Conservation (phyloP, 345 rosid genomes). For the Euphorbia lathyris region DNA sequence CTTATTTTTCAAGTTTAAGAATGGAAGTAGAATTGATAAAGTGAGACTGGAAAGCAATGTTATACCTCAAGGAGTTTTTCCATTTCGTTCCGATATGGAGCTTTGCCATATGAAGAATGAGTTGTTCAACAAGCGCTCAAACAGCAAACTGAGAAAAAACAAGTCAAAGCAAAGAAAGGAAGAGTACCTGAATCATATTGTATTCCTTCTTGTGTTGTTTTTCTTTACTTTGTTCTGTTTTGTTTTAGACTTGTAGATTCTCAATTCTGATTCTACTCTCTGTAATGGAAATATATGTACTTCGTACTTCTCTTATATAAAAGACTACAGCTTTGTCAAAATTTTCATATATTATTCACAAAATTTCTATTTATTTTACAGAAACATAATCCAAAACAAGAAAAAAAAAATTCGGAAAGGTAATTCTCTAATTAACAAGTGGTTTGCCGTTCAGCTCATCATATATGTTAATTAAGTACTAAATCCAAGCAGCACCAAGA, state of each 20-base stretch:
- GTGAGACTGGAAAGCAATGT: not conserved
- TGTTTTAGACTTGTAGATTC: not conserved
- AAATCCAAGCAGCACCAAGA: too few species aligned
- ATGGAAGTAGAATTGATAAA: not conserved
- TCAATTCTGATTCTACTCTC: not conserved
- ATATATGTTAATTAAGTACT: too few species aligned
- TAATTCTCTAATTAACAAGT: too few species aligned
- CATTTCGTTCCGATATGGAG: conserved; percentile 5
- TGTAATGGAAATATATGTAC: not conserved
- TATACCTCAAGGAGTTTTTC: not conserved
- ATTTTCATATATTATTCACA: conserved; percentile 4
- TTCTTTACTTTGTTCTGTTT: not conserved
- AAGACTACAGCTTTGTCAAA: not conserved
- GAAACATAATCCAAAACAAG: not conserved
- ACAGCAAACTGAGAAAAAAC: not conserved
- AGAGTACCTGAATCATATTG: not conserved
- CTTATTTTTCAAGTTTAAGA: conserved; percentile 12
- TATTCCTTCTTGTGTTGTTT: not conserved
- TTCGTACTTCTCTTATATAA: too few species aligned
- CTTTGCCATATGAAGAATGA: not conserved
- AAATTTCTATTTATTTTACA: not conserved
- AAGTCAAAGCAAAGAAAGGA: not conserved
- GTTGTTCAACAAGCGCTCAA: not conserved
- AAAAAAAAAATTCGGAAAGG: too few species aligned
- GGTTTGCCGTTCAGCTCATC: too few species aligned